These are phyloP conservation scores for Alloteropsis angusta DNA, from an alignment of 202 grass and related monocot species.

Conservation along the genomic window DNA sequence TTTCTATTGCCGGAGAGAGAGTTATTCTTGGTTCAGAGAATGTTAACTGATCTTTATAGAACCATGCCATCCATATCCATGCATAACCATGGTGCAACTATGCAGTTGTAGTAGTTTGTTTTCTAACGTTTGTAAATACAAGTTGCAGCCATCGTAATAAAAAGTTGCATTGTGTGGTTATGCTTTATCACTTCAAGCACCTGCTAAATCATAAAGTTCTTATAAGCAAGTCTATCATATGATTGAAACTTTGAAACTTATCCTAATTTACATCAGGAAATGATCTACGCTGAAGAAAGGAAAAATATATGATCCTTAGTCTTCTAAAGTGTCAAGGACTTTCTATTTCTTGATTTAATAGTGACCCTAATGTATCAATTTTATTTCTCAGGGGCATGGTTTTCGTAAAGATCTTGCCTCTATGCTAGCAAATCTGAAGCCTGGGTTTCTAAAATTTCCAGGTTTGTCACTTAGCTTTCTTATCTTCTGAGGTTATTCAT, in stretches of 20 bases:
- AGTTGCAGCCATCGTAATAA: background rate
- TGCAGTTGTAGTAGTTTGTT: slow-evolving; percentile 14
- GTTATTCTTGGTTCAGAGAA: background rate
- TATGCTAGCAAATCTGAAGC: slow-evolving; percentile 78
- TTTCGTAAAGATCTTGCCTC: slow-evolving; percentile 65
- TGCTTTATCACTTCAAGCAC: background rate
- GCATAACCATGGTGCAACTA: background rate
- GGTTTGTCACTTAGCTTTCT: slow-evolving; percentile 34
- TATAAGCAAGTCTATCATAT: background rate
- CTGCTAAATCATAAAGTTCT: background rate
- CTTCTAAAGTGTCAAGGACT: background rate
- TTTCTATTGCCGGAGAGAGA: background rate
- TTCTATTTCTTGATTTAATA: background rate
- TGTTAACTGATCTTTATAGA: background rate
- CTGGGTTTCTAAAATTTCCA: slow-evolving; percentile 77
- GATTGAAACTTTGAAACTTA: background rate
- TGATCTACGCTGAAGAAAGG: background rate
- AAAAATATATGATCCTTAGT: background rate
- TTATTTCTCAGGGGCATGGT: slow-evolving; percentile 54
- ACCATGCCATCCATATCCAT: slow-evolving; percentile 10
- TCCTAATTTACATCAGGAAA: background rate
- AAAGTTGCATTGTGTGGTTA: background rate
- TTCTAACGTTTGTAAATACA: slow-evolving; percentile 7
- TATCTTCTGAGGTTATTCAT: slow-evolving; percentile 20
- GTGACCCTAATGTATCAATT: slow-evolving; percentile 2